Evolutionary conservation across 495 filamentous ascomycete species (phyloP).

Genomic region (Platismatia glauca): DNA sequence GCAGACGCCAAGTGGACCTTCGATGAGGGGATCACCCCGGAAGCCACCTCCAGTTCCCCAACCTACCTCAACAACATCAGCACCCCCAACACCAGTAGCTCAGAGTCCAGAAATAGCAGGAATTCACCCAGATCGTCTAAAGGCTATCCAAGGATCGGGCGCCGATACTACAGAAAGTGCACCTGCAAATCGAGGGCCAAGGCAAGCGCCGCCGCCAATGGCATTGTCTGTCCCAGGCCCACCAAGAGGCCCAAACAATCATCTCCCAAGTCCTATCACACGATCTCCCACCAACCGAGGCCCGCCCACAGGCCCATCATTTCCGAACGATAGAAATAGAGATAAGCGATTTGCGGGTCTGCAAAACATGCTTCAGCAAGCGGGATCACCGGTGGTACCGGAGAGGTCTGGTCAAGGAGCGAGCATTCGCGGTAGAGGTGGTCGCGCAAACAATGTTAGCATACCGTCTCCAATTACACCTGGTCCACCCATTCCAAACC

Average conservation of each 20-base stretch:
- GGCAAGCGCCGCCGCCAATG: conserved; percentile 17
- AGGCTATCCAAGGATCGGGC: conserved; percentile 21
- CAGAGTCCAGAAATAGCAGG: conserved; percentile 20
- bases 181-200: conserved; percentile 12
- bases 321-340: conserved; percentile 14
- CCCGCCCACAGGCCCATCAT: conserved; percentile 25
- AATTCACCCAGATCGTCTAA: conserved; percentile 26
- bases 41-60: conserved; percentile 14
- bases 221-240: conserved; percentile 12
- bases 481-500: conserved; percentile 16
- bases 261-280: conserved; percentile 14
- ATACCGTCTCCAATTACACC: conserved; percentile 17
- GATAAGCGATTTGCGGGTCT: conserved; percentile 26
- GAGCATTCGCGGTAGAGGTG: conserved; percentile 26
- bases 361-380: conserved; percentile 24
- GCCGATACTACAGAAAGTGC: conserved; percentile 7
- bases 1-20: conserved; percentile 22
- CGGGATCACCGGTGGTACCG: conserved; percentile 5
- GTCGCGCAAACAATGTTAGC: conserved; percentile 21
- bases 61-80: conserved; percentile 7
- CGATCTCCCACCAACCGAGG: conserved; percentile 18
- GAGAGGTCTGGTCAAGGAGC: conserved; percentile 24
- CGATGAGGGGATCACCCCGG: conserved; percentile 18
- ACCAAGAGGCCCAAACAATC: conserved; percentile 19
- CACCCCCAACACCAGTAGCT: conserved; percentile 15